Conservation (phyloP, 768 basidiomycete genomes). For the Podaxis sp. region DNA sequence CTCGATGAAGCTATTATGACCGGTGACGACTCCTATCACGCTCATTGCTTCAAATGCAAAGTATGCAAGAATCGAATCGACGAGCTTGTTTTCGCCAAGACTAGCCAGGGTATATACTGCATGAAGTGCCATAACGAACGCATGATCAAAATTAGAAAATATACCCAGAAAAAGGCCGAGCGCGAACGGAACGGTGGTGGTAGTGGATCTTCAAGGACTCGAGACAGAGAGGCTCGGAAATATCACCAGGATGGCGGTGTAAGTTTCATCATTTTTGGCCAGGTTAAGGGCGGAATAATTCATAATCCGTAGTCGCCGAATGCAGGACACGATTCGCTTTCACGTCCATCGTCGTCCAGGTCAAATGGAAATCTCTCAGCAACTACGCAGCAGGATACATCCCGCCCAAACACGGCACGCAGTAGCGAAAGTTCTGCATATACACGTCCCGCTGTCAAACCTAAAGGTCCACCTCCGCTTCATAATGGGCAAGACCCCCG, state of each 20-base stretch:
- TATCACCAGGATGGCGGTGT: conserved; percentile 43
- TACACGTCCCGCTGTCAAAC: conserved; percentile 24
- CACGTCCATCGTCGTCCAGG: conserved; percentile 17
- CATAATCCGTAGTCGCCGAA: conserved; percentile 12
- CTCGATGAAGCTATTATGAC: conserved; percentile 99
- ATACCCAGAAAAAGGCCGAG: conserved; percentile 86
- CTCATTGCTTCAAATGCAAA: conserved; percentile 97
- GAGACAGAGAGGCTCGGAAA: conserved; percentile 39
- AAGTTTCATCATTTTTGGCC: conserved; percentile 23
- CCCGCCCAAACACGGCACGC: conserved; percentile 24
- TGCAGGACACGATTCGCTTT: conserved; percentile 4
- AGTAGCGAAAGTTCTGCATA: conserved; percentile 14
- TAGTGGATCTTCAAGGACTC: conserved; percentile 41
- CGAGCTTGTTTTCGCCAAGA: conserved; percentile 98
- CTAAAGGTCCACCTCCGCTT: conserved; percentile 30
- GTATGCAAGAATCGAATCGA: conserved; percentile 94
- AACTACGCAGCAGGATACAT: conserved; percentile 11
- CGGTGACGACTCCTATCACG: conserved; percentile 97
- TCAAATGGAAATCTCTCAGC: conserved; percentile 11
- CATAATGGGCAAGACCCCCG: conserved; percentile 27
- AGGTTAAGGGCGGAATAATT: neutral
- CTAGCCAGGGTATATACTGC: conserved; percentile 96
- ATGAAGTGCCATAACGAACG: conserved; percentile 99
- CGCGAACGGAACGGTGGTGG: conserved; percentile 49
- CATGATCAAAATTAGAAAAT: conserved; percentile 88